Conservation (phyloP, 768 basidiomycete species). For the Vishniacozyma victoriae region DNA sequence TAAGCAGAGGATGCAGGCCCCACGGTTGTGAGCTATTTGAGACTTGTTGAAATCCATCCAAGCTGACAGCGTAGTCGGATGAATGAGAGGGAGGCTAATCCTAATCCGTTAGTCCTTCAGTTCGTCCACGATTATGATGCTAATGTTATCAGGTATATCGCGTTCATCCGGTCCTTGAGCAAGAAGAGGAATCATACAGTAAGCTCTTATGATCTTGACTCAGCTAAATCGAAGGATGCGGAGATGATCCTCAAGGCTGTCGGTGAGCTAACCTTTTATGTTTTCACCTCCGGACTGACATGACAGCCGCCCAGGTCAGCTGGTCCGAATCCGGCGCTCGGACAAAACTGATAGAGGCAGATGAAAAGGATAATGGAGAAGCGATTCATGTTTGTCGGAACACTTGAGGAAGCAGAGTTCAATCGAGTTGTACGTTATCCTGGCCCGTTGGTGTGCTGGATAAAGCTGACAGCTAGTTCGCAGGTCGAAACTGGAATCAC, state of each 20-base stretch:
- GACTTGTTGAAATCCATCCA: neutral
- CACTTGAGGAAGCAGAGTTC: constrained; percentile 43
- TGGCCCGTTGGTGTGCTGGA: neutral
- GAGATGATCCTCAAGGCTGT: constrained; percentile 38
- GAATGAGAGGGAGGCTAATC: constrained; percentile 40
- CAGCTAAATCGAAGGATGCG: constrained; percentile 23
- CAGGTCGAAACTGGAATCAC: constrained; percentile 46
- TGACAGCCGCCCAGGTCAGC: constrained; percentile 20
- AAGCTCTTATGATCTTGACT: neutral
- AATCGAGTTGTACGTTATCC: constrained; percentile 29
- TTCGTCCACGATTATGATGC: neutral
- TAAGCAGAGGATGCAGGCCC: constrained; percentile 41
- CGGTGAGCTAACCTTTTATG: constrained; percentile 13
- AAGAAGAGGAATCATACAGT: constrained; percentile 26
- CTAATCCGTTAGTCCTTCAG: constrained; percentile 25
- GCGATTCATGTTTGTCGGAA: constrained; percentile 39
- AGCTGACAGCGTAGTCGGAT: constrained; percentile 22
- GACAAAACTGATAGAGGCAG: constrained; percentile 3
- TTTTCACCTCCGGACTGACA: neutral
- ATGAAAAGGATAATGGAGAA: constrained; percentile 44
- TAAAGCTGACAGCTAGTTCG: constrained; percentile 22
- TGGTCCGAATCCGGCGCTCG: neutral
- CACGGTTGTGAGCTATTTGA: constrained; percentile 25
- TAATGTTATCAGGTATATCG: constrained; percentile 22
- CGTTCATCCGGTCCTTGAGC: constrained; percentile 29